Evolutionary conservation across 164 flowering plant genomes (phyloP), one percentile per base, ranked within the genome.

Genomic region (Cinnamomum chago): DNA sequence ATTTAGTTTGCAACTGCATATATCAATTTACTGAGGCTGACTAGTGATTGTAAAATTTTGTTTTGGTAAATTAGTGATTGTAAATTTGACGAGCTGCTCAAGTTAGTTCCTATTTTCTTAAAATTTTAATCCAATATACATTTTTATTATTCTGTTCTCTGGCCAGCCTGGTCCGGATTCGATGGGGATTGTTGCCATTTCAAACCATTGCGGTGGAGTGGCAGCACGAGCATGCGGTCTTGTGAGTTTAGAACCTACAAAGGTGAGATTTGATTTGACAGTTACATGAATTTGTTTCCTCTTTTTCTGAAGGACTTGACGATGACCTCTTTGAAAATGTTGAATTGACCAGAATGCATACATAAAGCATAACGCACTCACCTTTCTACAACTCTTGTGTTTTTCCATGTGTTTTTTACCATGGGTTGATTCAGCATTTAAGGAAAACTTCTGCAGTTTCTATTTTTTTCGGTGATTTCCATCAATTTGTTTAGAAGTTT

Each of bases 111-210:
- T 55, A 35, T 25, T 50, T 33, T 55, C n/a, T 55, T 24, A 65
- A 58, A 23, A 4, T 65, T 35, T 33, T 3, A 62, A n/a, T 30
- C 51, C 27, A 55, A 69, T 55, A 47, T 18, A 50, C n/a, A 67
- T 55, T 67, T 51, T 50, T 40, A 2, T 35, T 65, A 5, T 55
- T 55, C 60, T 15, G 1, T 55, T 55, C 60, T 55, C n/a, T 80
- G 62, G n/a, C 24, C 78, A 90, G 95, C 92, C 92, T 90, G 95
- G 95, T 90, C 95, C 92, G 89, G 95, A 89, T 89, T 86, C 90
- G 82, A 86, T 88, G 79, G 93, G 93, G 79, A 86, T 90, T 73
- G 88, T 86, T 83, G 89, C 88, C 80, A 84, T 90, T 81, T 87
- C 93, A 78, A 88, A 85, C 65, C 81, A 85, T 77, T 82, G 90